Evolutionary conservation across 257 asterid genomes (phyloP), one percentile per base, ranked within the genome.

Genomic region (Nicotiana sylvestris): DNA sequence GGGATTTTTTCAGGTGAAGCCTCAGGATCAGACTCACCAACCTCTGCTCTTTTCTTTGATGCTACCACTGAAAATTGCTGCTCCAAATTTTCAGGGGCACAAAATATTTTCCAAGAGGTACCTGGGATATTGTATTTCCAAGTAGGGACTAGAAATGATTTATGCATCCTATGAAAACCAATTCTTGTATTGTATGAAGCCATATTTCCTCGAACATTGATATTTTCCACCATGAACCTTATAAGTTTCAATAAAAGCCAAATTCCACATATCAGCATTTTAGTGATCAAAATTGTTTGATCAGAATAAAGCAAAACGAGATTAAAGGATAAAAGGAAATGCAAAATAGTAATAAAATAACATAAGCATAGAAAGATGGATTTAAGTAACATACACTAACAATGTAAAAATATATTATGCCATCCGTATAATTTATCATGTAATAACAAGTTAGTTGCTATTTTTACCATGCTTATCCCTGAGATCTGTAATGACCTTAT

Each of bases 11-110:
- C 91, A 16, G 66, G 57, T 46, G 79, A 58, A 76, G 82, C 56
- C 60, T 82, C 86, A 4, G 82, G 13, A 85, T 83, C 90, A 82
- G 65, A 39, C 55, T 78, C 86, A 30, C 82, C 89, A 27, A 27
- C 88, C 56, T 57, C 64, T 13, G 91, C 55, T 43, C 83, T 84
- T 64, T 74, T 81, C 58, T 82, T 83, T 0, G 97, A 86, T 61
- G 86, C 86, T 66, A 85, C 3, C 5, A 89, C 87, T n/a, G 92
- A 84, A 82, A 86, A 85, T 66, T 91, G 90, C 85, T 87, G 87
- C 89, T 87, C 91, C 89, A 90, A 84, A 84, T 90, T 88, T 83
- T 88, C 80, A 57, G 95, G 90, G n/a, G 58, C 65, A 77, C 95
- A 89, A 56, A 69, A 86, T 70, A 88, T 78, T 84, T 84, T 88